A percentile compares a stretch with the other conserved stretches of the same genome.
phyloP scores from a whole-genome alignment of 305 asterid genomes.

The Fraxinus velutina region DNA sequence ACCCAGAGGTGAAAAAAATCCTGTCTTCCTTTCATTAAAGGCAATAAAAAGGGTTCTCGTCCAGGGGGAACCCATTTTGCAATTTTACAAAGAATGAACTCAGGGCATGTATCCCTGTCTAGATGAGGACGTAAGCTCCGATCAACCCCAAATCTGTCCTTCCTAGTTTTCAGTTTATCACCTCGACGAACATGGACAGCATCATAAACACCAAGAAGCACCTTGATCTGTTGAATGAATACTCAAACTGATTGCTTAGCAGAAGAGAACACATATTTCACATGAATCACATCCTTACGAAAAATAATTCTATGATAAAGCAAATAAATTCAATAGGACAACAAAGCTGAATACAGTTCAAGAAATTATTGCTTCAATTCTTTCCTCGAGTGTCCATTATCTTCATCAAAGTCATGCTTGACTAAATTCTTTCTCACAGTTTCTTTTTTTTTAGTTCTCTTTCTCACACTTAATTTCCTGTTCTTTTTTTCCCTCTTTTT shows the following conservation, averaged over 20 bases:
- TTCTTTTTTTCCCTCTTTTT: background rate
- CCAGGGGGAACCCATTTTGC: constrained; percentile 80
- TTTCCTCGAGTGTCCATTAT: background rate
- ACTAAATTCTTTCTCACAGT: background rate
- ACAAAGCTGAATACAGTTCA: background rate
- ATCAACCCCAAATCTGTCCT: constrained; percentile 74
- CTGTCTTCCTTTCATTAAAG: constrained; percentile 74
- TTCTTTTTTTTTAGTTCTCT: background rate
- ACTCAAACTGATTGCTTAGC: constrained; percentile 12
- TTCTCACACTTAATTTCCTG: background rate
- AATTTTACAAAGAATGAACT: constrained; percentile 82
- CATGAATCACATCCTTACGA: background rate
- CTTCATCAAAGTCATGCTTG: background rate
- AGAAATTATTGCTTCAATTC: background rate
- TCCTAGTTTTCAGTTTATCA: constrained; percentile 75
- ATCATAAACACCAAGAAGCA: constrained; percentile 76
- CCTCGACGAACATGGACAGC: constrained; percentile 95
- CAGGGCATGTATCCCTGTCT: constrained; percentile 82
- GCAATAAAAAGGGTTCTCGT: constrained; percentile 69
- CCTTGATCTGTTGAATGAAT: constrained; percentile 55
- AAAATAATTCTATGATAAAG: background rate
- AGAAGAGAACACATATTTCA: background rate
- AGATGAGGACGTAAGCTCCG: constrained; percentile 76
- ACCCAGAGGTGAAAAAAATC: constrained; percentile 74
- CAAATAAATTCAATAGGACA: background rate